Base-by-base conservation (phyloP, 2,329 filamentous ascomycete genomes). In the Phialocephala sp. region DNA sequence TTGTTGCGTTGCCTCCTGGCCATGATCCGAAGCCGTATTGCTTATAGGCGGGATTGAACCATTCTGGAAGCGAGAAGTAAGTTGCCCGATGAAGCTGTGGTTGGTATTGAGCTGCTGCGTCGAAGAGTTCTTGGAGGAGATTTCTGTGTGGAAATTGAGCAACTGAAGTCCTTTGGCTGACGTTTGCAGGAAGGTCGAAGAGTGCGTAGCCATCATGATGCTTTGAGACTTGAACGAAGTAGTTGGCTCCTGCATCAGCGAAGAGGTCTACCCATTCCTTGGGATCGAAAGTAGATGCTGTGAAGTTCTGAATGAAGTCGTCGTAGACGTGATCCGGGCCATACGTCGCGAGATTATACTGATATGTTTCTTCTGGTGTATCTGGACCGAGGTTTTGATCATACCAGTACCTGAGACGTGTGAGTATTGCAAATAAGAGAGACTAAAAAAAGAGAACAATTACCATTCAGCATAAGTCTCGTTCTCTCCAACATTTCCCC, bases 231-330 rank as follows among this genome's bases (percentile, higher is more conserved):
- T 59, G 71, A 11, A 83, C 81, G 62, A 83, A 82, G 72, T 82
- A 82, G 62, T 39, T 64, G 3, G 83, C 83, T 2, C 83, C 83
- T 2, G 83, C 78, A 39, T 82, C 82, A 8, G 80, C 79, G 66
- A 85, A 81, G 0, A 85, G 78, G 67, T 84, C 82, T 1, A 85
- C 81, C 82, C 82, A 85, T 47, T 79, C 81, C 63, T 83, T 84
- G 0, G 85, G 79, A 67, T 85, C 77, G 67, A 78, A 87, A 0
- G 72, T 71, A 0, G 77, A 75, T 0, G 82, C 83, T 0, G 83
- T 86, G 74, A 86, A 87, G 66, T 83, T 77, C 1, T 77, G 74
- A 69, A 87, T 82, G 59, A 82, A 83, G 71, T 87, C 84, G 66
- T 87, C 85, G 71, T 87, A 87, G 18, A 78, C 79, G 71, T 82